Percentiles rank a stretch among this genome's conserved stretches.
phyloP scores from a whole-genome alignment of 495 filamentous ascomycete species.

The Achaetomiella virescens region DNA sequence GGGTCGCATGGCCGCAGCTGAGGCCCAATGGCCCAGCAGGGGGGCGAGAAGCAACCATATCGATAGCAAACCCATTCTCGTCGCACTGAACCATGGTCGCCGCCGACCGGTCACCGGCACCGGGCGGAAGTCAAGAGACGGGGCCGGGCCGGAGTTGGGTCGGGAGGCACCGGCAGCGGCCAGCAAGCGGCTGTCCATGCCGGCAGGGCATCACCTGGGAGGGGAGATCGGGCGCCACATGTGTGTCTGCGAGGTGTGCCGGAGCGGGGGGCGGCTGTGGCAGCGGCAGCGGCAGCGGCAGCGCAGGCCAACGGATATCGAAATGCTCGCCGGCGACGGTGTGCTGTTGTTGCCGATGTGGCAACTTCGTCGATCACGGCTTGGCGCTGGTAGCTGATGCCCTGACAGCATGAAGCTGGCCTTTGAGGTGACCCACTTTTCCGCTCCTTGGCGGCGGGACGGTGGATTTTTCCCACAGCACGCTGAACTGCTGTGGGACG shows the following conservation, averaged over 20 bases:
- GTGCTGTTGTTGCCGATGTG: not conserved
- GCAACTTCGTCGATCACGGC: not conserved
- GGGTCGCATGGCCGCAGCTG: constrained; percentile 45
- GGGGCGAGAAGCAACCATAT: constrained; percentile 12
- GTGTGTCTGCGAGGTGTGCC: constrained; percentile 15
- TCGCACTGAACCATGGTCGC: not conserved
- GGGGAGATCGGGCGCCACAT: constrained; percentile 29
- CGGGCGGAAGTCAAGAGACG: not conserved
- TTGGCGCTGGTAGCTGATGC: not conserved
- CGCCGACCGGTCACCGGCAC: not conserved
- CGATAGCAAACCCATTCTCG: not conserved
- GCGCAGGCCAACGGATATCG: not conserved
- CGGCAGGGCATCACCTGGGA: constrained; percentile 42
- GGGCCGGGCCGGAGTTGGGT: constrained; percentile 6
- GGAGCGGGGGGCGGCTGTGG: not conserved
- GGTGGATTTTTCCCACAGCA: no score
- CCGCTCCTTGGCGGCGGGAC: constrained; percentile 8
- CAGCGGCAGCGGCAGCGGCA: not conserved
- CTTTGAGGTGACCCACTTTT: constrained; percentile 1
- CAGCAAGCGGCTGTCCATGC: constrained; percentile 29
- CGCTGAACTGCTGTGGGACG: no score
- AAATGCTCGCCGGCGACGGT: no score
- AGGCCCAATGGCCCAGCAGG: constrained; percentile 25
- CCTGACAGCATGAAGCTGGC: not conserved
- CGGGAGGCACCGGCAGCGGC: constrained; percentile 18